Conservation (phyloP, 768 basidiomycete species). For the Tricholoma bakamatsutake region DNA sequence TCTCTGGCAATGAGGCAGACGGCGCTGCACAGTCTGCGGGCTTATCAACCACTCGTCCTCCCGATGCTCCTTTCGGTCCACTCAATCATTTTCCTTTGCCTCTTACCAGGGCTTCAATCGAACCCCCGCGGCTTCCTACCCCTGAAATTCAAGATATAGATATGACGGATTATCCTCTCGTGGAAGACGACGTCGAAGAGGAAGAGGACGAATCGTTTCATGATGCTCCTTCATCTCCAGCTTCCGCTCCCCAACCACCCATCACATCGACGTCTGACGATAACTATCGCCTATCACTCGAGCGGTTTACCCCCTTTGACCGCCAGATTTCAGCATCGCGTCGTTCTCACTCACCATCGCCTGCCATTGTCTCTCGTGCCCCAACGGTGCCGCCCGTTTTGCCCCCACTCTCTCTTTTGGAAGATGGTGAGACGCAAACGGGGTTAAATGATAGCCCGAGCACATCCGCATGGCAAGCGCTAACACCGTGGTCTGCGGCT, state of each 20-base stretch:
- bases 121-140: constrained; percentile 36
- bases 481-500: background rate
- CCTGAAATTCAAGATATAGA: constrained; percentile 46
- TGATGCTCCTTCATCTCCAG: constrained; percentile 1
- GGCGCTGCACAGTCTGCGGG: constrained; percentile 3
- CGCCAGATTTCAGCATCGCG: constrained; percentile 45
- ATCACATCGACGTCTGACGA: constrained; percentile 24
- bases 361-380: constrained; percentile 12
- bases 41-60: constrained; percentile 11
- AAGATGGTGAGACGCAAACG: constrained; percentile 4
- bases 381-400: constrained; percentile 28
- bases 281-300: constrained; percentile 37
- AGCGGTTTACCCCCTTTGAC: constrained; percentile 51
- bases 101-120: constrained; percentile 12
- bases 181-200: constrained; percentile 2
- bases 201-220: background rate
- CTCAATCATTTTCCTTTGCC: constrained; percentile 17
- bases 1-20: constrained; percentile 6
- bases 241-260: constrained; percentile 1
- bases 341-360: constrained; percentile 26
- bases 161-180: constrained; percentile 38
- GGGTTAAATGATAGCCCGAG: background rate
- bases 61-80: constrained; percentile 8
- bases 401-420: constrained; percentile 28
- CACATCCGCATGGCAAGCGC: background rate